Base-by-base conservation (phyloP, 1,284 basidiomycete species). In the Heterobasidion irregulare region DNA sequence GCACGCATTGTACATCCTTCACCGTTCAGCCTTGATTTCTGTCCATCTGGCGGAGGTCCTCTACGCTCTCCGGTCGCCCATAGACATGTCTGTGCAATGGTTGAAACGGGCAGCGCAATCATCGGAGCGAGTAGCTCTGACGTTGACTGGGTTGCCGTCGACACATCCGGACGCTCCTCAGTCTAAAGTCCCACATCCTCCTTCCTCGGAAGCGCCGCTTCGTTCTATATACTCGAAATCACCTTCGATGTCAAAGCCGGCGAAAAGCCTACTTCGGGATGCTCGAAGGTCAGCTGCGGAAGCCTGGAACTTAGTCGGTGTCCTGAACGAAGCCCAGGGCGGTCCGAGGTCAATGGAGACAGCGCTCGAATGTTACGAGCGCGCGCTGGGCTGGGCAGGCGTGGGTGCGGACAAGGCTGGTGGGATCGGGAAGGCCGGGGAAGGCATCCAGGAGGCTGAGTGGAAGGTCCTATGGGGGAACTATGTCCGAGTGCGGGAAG, bases 11-110 rank as follows among this genome's bases (percentile, higher is more conserved):
- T 91, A 83, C 68, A 68, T 91, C 43, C 75, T 85, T 41, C 87
- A 92, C 56, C 85, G 89, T 26, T 78, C 82, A 5, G 81, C 91
- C 5, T 70, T 93, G 3, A 70, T 93, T 48, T 82, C 80, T 3
- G 76, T 90, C 16, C 89, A 94, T 64, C 78, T 82, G 13, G 88
- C 88, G 0, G 87, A 91, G 64, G 87, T 93, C 8, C 68, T 80
- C 6, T 79, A 87, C 63, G 87, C 84, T 6, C 74, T 77, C 46
- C 72, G 72, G 41, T 69, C 69, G 15, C 72, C 76, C 36, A 61
- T 69, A 5, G 60, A 68, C 13, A 65, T 72, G 35, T 82, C 85
- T 0, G 70, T 89, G 34, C 76, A 81, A 56, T 78, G 79, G 68
- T 70, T 89, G 33, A 72, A 71, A 2, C 71, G 74, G 15, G 84